These are phyloP conservation scores for Takashimella koratensis DNA, from an alignment of 1,284 basidiomycete species.

Conservation along the genomic window DNA sequence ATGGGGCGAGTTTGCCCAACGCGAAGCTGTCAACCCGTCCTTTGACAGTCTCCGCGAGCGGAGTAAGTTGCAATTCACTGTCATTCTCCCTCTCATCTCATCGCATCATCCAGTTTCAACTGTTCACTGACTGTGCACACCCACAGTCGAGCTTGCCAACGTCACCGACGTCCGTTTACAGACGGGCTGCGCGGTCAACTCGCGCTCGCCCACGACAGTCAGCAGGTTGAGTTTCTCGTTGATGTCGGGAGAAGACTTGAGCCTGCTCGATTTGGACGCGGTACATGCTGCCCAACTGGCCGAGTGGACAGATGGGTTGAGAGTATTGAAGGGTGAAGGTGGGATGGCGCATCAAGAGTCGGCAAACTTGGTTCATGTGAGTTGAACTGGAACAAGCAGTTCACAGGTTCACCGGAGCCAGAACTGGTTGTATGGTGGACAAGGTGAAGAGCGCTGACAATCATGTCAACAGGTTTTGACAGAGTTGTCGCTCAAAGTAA, in stretches of 20 bases:
- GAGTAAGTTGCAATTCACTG: constrained; percentile 53
- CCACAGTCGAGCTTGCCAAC: constrained; percentile 63
- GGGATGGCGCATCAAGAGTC: constrained; percentile 73
- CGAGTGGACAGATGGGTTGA: constrained; percentile 94
- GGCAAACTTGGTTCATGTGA: constrained; percentile 64
- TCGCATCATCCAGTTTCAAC: no score
- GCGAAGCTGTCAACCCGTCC: constrained; percentile 18
- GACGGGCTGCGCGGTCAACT: constrained; percentile 62
- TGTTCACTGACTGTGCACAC: no score
- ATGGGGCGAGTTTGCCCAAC: constrained; percentile 36
- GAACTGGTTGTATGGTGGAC: not conserved
- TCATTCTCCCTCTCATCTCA: not conserved
- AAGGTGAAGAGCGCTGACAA: not conserved
- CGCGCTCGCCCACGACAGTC: constrained; percentile 42
- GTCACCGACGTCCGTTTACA: constrained; percentile 73
- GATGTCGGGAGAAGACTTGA: constrained; percentile 60
- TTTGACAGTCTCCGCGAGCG: constrained; percentile 55
- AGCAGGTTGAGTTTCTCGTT: constrained; percentile 78
- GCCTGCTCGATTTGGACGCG: constrained; percentile 80
- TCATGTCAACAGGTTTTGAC: constrained; percentile 56
- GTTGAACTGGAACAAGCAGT: constrained; percentile 48
- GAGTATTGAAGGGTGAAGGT: constrained; percentile 74
- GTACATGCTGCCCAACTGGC: constrained; percentile 80
- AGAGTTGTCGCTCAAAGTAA: constrained; percentile 90
- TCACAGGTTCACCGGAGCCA: constrained; percentile 22